Percentiles rank a stretch among this genome's conserved stretches.
Evolutionary conservation across 306 rosid species (phyloP).

Genomic region (Canavalia gladiata): DNA sequence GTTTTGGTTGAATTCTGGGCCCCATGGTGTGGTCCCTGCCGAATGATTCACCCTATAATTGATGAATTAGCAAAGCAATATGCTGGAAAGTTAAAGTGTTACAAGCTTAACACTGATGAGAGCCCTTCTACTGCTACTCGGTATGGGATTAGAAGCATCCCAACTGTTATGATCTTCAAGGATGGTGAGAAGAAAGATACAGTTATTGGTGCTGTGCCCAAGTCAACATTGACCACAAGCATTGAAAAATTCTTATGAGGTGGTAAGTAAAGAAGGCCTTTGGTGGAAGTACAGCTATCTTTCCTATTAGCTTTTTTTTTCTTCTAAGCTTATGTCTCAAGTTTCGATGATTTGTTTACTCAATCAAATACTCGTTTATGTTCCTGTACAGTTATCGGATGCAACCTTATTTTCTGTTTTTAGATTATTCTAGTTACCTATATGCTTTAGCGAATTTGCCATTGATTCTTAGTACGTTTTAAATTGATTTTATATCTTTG

Average conservation of each 20-base stretch:
- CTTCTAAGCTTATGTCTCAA: conserved; percentile 44
- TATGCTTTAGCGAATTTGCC: conserved; percentile 29
- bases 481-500: conserved; percentile 28
- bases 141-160: conserved; percentile 91
- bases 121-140: conserved; percentile 71
- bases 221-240: conserved; percentile 77
- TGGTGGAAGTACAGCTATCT: conserved; percentile 54
- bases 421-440: conserved; percentile 47
- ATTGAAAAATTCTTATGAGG: conserved; percentile 84
- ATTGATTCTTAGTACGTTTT: not conserved
- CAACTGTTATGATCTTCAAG: conserved; percentile 85
- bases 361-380: conserved; percentile 50
- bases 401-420: conserved; percentile 40
- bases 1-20: conserved; percentile 99
- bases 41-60: conserved; percentile 92
- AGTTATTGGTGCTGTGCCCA: conserved; percentile 89
- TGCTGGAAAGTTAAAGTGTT: conserved; percentile 83
- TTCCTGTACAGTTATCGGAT: conserved; percentile 65
- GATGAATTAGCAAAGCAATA: conserved; percentile 77
- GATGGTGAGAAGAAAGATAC: conserved; percentile 87
- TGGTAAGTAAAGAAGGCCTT: conserved; percentile 47
- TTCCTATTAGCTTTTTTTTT: conserved; percentile 46
- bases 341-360: conserved; percentile 51
- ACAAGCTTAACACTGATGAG: conserved; percentile 83
- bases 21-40: conserved; percentile 99